Conservation (phyloP, 2,329 filamentous ascomycete genomes). For the Xylariaceae sp. region DNA sequence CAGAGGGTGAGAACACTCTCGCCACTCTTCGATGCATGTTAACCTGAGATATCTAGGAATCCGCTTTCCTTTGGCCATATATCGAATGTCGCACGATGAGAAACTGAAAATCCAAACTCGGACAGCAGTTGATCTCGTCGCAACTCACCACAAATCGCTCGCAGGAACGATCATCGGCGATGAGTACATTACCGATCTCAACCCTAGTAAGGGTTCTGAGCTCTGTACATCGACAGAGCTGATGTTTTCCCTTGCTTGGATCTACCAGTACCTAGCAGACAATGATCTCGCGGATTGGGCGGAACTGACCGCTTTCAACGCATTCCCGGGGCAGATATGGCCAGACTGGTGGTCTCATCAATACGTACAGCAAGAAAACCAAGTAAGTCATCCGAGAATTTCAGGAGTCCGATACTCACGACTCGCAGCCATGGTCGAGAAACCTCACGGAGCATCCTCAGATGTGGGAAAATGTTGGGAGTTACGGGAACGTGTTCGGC, state of each 20-base stretch:
- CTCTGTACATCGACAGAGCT: conserved; percentile 30
- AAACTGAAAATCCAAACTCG: conserved; percentile 34
- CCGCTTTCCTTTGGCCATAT: conserved; percentile 37
- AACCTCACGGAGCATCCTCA: conserved; percentile 33
- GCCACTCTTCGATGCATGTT: neutral
- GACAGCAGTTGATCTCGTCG: conserved; percentile 35
- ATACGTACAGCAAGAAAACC: conserved; percentile 50
- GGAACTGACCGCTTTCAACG: conserved; percentile 48
- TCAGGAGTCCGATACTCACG: conserved; percentile 3
- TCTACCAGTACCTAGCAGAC: conserved; percentile 27
- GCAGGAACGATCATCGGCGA: conserved; percentile 41
- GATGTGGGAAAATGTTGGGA: conserved; percentile 42
- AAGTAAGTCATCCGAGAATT: conserved; percentile 29
- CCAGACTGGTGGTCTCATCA: conserved; percentile 51
- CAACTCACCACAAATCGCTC: conserved; percentile 37
- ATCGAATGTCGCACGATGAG: conserved; percentile 37
- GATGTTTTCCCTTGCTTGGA: conserved; percentile 30
- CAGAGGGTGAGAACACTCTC: conserved; percentile 33
- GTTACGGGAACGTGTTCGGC: conserved; percentile 44
- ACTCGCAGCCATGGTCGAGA: conserved; percentile 38
- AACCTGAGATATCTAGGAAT: conserved; percentile 29
- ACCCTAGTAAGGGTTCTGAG: conserved; percentile 34
- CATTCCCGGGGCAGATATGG: conserved; percentile 45
- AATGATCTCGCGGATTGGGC: conserved; percentile 41
- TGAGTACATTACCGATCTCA: conserved; percentile 36